Percentiles rank a stretch among this genome's conserved stretches.
Evolutionary conservation across 1,139 yeast species (phyloP).

Genomic region (Yueomyces sp.): DNA sequence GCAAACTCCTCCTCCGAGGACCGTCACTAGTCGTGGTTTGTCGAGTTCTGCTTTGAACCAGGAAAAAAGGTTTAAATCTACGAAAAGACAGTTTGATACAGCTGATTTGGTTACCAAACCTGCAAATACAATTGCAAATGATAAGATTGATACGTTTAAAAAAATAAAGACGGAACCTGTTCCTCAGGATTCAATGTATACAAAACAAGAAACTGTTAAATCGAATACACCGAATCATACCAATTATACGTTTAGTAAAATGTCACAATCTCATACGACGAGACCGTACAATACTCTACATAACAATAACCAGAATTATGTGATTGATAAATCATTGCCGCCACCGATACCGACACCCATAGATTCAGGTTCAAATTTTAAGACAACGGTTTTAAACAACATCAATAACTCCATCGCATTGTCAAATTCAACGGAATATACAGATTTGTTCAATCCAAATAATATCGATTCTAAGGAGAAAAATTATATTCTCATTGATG

Average conservation of each 20-base stretch:
- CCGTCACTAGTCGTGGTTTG: background rate
- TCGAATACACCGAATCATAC: background rate
- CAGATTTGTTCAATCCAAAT: conserved; percentile 9
- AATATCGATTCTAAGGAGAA: conserved; percentile 26
- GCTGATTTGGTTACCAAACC: background rate
- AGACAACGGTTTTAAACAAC: no score
- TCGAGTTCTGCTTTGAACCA: background rate
- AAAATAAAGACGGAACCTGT: background rate
- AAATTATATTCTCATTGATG: conserved; percentile 33
- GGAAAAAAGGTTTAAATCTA: background rate
- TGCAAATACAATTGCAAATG: background rate
- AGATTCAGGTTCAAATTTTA: background rate
- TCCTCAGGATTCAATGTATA: background rate
- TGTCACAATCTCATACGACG: background rate
- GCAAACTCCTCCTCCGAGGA: background rate
- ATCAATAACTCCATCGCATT: background rate
- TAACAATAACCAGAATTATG: background rate
- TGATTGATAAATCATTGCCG: background rate
- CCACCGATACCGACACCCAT: conserved; percentile 13
- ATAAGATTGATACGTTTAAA: background rate
- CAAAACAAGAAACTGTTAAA: background rate
- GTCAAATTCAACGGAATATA: background rate
- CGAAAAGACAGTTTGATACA: background rate
- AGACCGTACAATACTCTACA: background rate
- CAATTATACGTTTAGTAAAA: background rate